Evolutionary conservation across 495 filamentous ascomycete species (phyloP).

Genomic region (Podospora pseudopauciseta): DNA sequence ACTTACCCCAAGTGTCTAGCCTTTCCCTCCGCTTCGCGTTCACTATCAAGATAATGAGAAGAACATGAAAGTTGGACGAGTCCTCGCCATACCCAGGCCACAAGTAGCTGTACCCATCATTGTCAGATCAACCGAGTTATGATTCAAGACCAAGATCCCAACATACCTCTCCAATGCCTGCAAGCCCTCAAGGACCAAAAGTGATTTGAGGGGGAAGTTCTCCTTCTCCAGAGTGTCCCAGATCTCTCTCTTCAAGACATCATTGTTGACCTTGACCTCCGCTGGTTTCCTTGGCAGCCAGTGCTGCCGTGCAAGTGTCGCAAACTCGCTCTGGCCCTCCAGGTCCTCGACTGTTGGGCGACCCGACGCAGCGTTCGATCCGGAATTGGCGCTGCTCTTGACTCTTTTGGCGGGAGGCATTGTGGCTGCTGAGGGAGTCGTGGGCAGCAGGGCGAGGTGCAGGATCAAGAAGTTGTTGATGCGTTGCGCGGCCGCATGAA

Average conservation of each 20-base stretch:
- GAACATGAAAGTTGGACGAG: slow-evolving; percentile 84
- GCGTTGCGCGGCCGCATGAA: slow-evolving; percentile 22
- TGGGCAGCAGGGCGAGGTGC: slow-evolving; percentile 21
- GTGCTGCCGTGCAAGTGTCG: slow-evolving; percentile 74
- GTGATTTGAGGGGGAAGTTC: slow-evolving; percentile 67
- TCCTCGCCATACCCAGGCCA: slow-evolving; percentile 92
- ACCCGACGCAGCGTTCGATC: slow-evolving; percentile 36
- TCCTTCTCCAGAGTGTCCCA: slow-evolving; percentile 87
- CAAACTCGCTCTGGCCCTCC: slow-evolving; percentile 76
- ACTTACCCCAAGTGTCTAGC: slow-evolving; percentile 70
- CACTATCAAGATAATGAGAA: slow-evolving; percentile 77
- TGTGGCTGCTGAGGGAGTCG: slow-evolving; percentile 7
- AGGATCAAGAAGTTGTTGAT: slow-evolving; percentile 5
- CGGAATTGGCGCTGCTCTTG: slow-evolving; percentile 41
- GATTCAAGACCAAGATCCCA: neutral
- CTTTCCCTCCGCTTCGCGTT: slow-evolving; percentile 86
- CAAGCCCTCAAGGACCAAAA: slow-evolving; percentile 82
- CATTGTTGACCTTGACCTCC: slow-evolving; percentile 71
- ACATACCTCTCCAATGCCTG: slow-evolving; percentile 82
- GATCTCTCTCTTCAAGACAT: slow-evolving; percentile 81
- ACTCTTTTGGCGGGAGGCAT: slow-evolving; percentile 51
- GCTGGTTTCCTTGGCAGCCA: slow-evolving; percentile 69
- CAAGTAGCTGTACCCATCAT: slow-evolving; percentile 58
- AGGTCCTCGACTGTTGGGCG: slow-evolving; percentile 46
- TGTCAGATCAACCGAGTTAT: slow-evolving; percentile 22